These are phyloP conservation scores for Paraleonurus japonicus DNA, from an alignment of 257 asterid species.

Conservation along the genomic window DNA sequence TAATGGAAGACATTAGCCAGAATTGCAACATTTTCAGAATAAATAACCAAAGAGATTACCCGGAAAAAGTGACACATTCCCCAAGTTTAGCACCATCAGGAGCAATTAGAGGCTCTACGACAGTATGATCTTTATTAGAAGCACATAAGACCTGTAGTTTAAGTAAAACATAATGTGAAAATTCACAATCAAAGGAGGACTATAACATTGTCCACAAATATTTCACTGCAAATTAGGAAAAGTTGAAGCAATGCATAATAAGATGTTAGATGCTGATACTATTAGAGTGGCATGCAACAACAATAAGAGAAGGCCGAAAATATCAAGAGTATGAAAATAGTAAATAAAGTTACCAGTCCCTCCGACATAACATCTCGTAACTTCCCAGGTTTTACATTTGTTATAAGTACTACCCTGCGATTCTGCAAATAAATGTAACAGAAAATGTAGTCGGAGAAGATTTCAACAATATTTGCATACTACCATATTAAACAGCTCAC, in stretches of 20 bases:
- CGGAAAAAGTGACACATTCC: slow-evolving; percentile 71
- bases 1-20: slow-evolving; percentile 39
- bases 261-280: neutral
- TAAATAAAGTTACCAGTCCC: slow-evolving; percentile 71
- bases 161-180: neutral
- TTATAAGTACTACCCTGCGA: slow-evolving; percentile 75
- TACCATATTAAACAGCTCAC: neutral
- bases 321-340: neutral
- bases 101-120: slow-evolving; percentile 78
- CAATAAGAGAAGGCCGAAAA: neutral
- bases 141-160: slow-evolving; percentile 80
- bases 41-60: slow-evolving; percentile 40
- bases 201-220: too few relatives aligned
- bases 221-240: too few relatives aligned
- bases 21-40: slow-evolving; percentile 39
- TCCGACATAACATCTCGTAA: slow-evolving; percentile 90
- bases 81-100: slow-evolving; percentile 88
- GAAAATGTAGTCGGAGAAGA: slow-evolving; percentile 9
- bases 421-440: slow-evolving; percentile 53
- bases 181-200: neutral
- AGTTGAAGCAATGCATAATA: too few relatives aligned
- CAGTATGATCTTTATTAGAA: slow-evolving; percentile 75
- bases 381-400: slow-evolving; percentile 95
- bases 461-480: slow-evolving; percentile 8
- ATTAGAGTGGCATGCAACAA: too few relatives aligned